Base-by-base conservation (phyloP, 2,329 filamentous ascomycete genomes). In the Aureobasidium sp. region DNA sequence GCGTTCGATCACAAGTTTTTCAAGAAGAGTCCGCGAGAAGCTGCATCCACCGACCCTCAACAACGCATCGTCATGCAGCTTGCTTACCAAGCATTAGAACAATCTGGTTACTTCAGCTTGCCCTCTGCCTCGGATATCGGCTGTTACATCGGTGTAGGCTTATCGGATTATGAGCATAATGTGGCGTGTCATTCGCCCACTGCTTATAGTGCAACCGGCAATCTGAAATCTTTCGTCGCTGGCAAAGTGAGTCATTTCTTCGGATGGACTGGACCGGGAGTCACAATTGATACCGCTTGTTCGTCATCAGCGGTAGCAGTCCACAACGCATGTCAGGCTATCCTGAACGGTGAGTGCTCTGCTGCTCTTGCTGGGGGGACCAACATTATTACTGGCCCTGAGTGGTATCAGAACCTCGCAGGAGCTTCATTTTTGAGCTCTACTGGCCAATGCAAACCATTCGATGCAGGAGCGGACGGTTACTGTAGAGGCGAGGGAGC, bases 401-500 rank as follows among this genome's bases (percentile, higher is more conserved):
- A 17, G 2, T 27, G 12, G 34, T 53, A 39, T 34, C 36, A 44
- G 20, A 46, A 55, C 27, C 48, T 61, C 2, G 47, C 47, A 2
- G 23, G 48, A 3, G 47, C 36, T 17, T 32, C 47, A 9, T 61
- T 61, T 12, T 17, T 61, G 0, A 46, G 36, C 15, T 36, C 46
- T 0, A 41, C 20, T 0, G 32, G 29, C 2, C 6, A 7, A 10
- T 57, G 53, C 26, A 57, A 57, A 5, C 70, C 69, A 20, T 76
- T 72, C 55, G 69, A 71, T 12, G 70, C 66, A 2, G 66, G 67
- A 2, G 82, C 79, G 0, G 71, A 82, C 66, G 82, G 80, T 4
- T 82, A 77, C 67, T 80, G 74, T 26, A 74, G 82, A 0, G 81
- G 80, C 13, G 83, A 86, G 56, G 82, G 82, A 0, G 70, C 83